These are phyloP conservation scores for Populus nigra DNA, from an alignment of 345 rosid genomes.

Conservation along the genomic window DNA sequence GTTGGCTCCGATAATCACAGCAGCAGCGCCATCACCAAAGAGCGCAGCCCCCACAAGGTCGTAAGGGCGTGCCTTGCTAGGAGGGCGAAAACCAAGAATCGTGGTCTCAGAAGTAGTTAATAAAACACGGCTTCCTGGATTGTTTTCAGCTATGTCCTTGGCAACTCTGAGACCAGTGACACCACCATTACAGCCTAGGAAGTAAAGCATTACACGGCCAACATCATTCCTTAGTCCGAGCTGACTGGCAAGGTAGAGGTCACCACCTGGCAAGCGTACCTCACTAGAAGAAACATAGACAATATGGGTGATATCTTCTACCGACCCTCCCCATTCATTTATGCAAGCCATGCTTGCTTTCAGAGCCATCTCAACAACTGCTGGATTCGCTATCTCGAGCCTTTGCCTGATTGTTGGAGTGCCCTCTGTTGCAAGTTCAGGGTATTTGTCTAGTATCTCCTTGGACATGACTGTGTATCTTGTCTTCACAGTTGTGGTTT, in stretches of 20 bases:
- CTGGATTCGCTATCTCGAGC: conserved; percentile 83
- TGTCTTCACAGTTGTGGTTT: conserved; percentile 90
- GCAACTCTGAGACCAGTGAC: conserved; percentile 91
- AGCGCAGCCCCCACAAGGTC: conserved; percentile 93
- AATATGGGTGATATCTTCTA: conserved; percentile 73
- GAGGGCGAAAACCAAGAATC: conserved; percentile 87
- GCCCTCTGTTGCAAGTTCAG: conserved; percentile 81
- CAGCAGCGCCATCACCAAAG: conserved; percentile 94
- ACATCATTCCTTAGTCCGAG: conserved; percentile 74
- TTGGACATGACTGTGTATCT: conserved; percentile 84
- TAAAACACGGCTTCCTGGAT: conserved; percentile 80
- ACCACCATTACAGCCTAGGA: conserved; percentile 88
- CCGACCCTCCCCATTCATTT: conserved; percentile 81
- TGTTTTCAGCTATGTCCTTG: conserved; percentile 94
- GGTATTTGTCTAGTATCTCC: conserved; percentile 76
- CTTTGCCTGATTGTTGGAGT: conserved; percentile 75
- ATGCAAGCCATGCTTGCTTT: conserved; percentile 80
- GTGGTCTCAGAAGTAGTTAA: conserved; percentile 89
- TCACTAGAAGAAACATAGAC: conserved; percentile 95
- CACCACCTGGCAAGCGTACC: conserved; percentile 90
- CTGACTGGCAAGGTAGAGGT: conserved; percentile 64
- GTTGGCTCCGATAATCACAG: conserved; percentile 66
- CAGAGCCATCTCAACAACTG: conserved; percentile 79
- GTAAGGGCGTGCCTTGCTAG: conserved; percentile 78
- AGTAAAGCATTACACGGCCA: conserved; percentile 80